Percentiles rank a stretch among this genome's conserved stretches.
phyloP scores from a whole-genome alignment of 192 early-diverging fungal species.

The Coemansia sp. region DNA sequence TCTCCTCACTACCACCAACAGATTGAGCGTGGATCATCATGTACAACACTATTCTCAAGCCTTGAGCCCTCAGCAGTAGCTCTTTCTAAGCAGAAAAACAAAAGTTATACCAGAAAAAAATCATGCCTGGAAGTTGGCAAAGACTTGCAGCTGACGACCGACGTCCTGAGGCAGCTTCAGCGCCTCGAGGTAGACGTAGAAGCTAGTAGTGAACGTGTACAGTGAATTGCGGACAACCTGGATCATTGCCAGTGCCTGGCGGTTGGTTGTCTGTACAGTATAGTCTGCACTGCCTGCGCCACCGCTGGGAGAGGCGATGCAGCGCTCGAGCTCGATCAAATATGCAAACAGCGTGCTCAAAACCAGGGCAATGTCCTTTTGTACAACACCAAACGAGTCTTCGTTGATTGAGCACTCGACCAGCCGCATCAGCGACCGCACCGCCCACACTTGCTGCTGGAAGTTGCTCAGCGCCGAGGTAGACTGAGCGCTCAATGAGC shows the following conservation, averaged over 20 bases:
- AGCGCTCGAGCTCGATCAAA: conserved; percentile 34
- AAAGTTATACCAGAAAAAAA: neutral
- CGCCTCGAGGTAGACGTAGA: conserved; percentile 45
- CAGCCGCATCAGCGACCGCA: conserved; percentile 43
- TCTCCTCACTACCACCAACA: neutral
- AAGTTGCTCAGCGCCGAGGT: conserved; percentile 42
- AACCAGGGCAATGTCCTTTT: conserved; percentile 35
- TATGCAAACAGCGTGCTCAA: conserved; percentile 36
- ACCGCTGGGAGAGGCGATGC: conserved; percentile 7
- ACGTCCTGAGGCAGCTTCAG: conserved; percentile 41
- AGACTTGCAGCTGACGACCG: conserved; percentile 34
- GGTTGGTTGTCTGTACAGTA: conserved; percentile 28
- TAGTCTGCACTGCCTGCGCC: conserved; percentile 4
- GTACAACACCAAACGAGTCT: conserved; percentile 50
- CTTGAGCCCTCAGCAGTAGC: neutral
- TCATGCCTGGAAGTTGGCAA: conserved; percentile 50
- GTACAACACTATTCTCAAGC: neutral
- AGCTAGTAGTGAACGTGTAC: conserved; percentile 37
- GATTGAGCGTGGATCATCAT: neutral
- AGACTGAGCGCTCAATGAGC: conserved; percentile 26
- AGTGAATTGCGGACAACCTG: conserved; percentile 47
- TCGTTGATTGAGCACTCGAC: conserved; percentile 44
- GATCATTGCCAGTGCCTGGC: conserved; percentile 43
- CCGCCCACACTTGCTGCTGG: conserved; percentile 50
- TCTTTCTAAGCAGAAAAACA: neutral